phyloP scores from a whole-genome alignment of 2,329 filamentous ascomycete genomes.

The Cytospora piceae region DNA sequence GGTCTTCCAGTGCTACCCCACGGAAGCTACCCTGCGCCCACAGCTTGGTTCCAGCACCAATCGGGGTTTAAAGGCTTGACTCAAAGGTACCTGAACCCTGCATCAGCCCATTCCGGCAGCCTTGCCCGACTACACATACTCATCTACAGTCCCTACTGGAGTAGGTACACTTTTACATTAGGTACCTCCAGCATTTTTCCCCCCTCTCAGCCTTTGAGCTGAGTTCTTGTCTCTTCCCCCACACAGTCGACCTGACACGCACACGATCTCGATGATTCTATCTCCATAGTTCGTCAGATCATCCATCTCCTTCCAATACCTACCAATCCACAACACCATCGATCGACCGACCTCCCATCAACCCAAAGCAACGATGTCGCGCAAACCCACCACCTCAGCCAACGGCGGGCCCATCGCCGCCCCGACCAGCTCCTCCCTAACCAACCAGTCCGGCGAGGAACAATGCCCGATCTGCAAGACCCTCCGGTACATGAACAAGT shows the following conservation, averaged over 20 bases:
- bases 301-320: background rate
- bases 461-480: constrained; percentile 97
- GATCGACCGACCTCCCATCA: background rate
- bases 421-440: constrained; percentile 26
- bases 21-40: constrained; percentile 6
- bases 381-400: constrained; percentile 37
- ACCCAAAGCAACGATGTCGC: constrained; percentile 41
- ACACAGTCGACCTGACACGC: background rate
- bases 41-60: constrained; percentile 5
- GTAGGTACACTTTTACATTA: background rate
- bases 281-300: background rate
- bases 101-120: constrained; percentile 2
- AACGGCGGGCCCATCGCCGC: constrained; percentile 26
- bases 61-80: constrained; percentile 2
- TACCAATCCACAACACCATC: background rate
- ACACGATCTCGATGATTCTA: background rate
- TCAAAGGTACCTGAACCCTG: background rate
- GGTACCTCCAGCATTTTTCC: background rate
- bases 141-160: background rate
- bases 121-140: background rate
- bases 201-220: background rate
- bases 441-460: constrained; percentile 56
- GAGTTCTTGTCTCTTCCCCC: background rate
- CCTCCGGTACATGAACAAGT: constrained; percentile 89
- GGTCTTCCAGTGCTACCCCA: constrained; percentile 12